Percentiles rank a stretch among this genome's conserved stretches.
Evolutionary conservation across 768 basidiomycete species (phyloP).

Genomic region (Leccinellum rugosiceps): DNA sequence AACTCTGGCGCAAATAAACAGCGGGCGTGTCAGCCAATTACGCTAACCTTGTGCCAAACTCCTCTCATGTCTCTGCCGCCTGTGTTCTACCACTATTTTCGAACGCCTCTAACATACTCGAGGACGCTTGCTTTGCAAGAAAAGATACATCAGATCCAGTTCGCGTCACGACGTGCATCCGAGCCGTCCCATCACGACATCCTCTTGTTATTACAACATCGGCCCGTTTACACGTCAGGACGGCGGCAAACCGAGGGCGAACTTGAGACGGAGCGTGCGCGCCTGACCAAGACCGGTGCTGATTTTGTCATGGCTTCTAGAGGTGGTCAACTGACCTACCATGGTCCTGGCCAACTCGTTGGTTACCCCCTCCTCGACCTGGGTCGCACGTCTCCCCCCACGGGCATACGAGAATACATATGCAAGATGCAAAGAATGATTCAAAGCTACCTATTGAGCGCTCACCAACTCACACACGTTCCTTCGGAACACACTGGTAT

Average conservation of each 20-base stretch:
- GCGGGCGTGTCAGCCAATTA: not conserved
- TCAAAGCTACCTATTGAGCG: slow-evolving; percentile 54
- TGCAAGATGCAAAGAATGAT: slow-evolving; percentile 76
- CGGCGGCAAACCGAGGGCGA: slow-evolving; percentile 71
- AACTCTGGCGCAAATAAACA: not conserved
- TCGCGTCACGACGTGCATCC: slow-evolving; percentile 45
- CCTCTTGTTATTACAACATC: slow-evolving; percentile 81
- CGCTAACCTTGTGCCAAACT: not conserved
- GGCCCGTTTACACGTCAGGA: slow-evolving; percentile 94
- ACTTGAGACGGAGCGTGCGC: slow-evolving; percentile 54
- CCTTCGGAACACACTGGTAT: slow-evolving; percentile 87
- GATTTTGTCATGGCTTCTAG: slow-evolving; percentile 80
- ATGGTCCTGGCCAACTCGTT: slow-evolving; percentile 96
- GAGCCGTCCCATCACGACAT: slow-evolving; percentile 48
- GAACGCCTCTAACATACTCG: slow-evolving; percentile 72
- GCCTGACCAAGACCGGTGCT: slow-evolving; percentile 76
- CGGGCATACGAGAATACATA: slow-evolving; percentile 78
- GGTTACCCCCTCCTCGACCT: slow-evolving; percentile 95
- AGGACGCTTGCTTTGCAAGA: slow-evolving; percentile 70
- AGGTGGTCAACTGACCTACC: slow-evolving; percentile 94
- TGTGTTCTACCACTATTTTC: slow-evolving; percentile 76
- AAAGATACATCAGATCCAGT: slow-evolving; percentile 62
- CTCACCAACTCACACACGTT: slow-evolving; percentile 53
- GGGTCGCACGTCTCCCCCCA: slow-evolving; percentile 67
- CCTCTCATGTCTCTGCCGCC: slow-evolving; percentile 45